Evolutionary conservation across 306 rosid species (phyloP), one percentile per base, ranked within the genome.

Genomic region (Erythrophleum fordii): DNA sequence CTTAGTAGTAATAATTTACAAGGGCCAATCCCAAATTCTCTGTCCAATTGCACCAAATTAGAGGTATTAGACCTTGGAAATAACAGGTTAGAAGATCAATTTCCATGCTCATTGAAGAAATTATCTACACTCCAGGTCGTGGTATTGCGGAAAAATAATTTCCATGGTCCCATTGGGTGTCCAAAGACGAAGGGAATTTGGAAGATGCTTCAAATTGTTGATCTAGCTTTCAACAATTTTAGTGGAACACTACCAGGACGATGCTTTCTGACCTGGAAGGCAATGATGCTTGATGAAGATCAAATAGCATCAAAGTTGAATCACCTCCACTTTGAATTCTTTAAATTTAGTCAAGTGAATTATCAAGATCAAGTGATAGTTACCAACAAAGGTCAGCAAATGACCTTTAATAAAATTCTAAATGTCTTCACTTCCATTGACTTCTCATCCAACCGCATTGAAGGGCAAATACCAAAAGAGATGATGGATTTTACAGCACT

Each of bases 171-270:
- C 20, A 26, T 87, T 80, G 76, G 20, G 44, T 90, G 91, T 74
- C 9, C 23, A 0, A 18, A 35, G 2, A 2, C 1, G 31, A 67
- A 5, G 22, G 29, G 35, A 5, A 42, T 5, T 13, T 85, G 91
- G 91, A 8, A 0, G 0, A 69, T 5, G 64, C 89, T 88, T 60
- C 89, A 85, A 59, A 86, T 90, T 46, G 8, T 85, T 2, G 88
- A 90, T 28, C 2, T 90, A 1, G 86, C 90, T 56, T 73, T 9
- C 65, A 90, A 88, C 86, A 83, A 41, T 34, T 88, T 88, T 23
- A 83, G 11, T 35, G 89, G 88, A 17, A 2, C 8, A 8, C 44
- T 86, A 48, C 88, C 79, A 16, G 17, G 25, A 39, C 17, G 0
- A 18, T 18, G 20, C 72, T 60, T 88, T 51, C 46, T 2, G 11